Base-by-base conservation (phyloP, 768 basidiomycete genomes). In the Daedalea quercina region DNA sequence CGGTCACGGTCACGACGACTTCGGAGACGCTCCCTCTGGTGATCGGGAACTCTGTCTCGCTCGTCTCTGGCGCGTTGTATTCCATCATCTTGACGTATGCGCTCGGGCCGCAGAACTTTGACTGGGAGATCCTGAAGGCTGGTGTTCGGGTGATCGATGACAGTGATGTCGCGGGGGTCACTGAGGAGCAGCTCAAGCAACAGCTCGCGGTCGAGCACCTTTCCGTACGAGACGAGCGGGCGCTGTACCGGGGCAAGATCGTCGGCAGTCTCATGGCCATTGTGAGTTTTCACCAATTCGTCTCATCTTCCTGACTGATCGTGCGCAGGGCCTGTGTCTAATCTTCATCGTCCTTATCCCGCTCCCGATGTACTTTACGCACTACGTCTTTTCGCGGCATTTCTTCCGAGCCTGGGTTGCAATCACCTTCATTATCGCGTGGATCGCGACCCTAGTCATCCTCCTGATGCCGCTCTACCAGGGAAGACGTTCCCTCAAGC, bases 101-200 rank as follows among this genome's bases (percentile, higher is more conserved):
- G 15, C 46, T 57, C 44, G 55, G 55, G 8, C 41, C 55, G 9
- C 52, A 57, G 25, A 33, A 57, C 44, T 64, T 9, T 78, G 75
- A 56, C 80, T 80, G 48, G 76, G 82, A 17, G 81, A 74, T 55
- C 81, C 71, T 81, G 81, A 91, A 44, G 60, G 88, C 90, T 52
- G 81, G 76, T 56, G 92, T 85, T 71, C 84, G 81, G 66, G 47
- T 91, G 76, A 65, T 87, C 77, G 55, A 93, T 84, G 35, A 87
- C 67, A 17, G 81, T 73, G 11, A 93, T 73, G 25, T 90, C 76
- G 1, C 87, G 84, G 57, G 92, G 87, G 33, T 74, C 68, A 41
- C 52, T 17, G 44, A 34, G 13, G 46, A 22, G 22, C 48, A 54
- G 40, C 49, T 54, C 15, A 44, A 45, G 20, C 49, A 54, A 41